Evolutionary conservation across 2,329 filamentous ascomycete genomes (phyloP).

Genomic region (Aspergillus sp.): DNA sequence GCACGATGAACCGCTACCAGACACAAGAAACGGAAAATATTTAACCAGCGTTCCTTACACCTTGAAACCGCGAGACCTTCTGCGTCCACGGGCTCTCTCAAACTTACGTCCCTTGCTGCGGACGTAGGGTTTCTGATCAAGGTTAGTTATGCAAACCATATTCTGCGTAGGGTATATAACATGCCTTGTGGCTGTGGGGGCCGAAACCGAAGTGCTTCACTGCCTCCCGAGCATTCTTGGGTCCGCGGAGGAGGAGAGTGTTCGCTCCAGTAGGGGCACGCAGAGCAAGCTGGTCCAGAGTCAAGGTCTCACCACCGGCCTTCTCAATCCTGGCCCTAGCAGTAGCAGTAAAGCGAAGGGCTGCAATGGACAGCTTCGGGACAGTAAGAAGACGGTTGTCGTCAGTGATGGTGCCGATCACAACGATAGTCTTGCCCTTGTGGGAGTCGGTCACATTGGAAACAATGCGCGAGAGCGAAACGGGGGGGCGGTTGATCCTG

Average conservation of each 20-base stretch:
- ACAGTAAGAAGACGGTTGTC: constrained; percentile 91
- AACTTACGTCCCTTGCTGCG: constrained; percentile 99
- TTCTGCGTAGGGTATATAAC: constrained; percentile 22
- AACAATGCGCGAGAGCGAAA: constrained; percentile 89
- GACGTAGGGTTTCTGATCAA: constrained; percentile 84
- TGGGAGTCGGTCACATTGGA: constrained; percentile 62
- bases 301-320: constrained; percentile 92
- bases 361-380: constrained; percentile 91
- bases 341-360: constrained; percentile 94
- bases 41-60: constrained; percentile 66
- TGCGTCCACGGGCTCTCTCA: constrained; percentile 97
- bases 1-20: background rate
- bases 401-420: constrained; percentile 94
- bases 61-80: constrained; percentile 99
- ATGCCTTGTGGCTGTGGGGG: constrained; percentile 94
- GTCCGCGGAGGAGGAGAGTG: constrained; percentile 93
- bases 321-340: constrained; percentile 91
- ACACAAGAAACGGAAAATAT: background rate
- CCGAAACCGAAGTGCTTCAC: constrained; percentile 99
- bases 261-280: constrained; percentile 94
- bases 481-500: constrained; percentile 94
- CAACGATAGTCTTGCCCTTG: constrained; percentile 77
- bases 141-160: constrained; percentile 18
- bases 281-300: constrained; percentile 94
- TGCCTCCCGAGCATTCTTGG: constrained; percentile 97